A percentile compares a stretch with the other conserved stretches of the same genome.
These are phyloP conservation scores for Russula foetens DNA, from an alignment of 768 basidiomycete species.

Conservation along the genomic window DNA sequence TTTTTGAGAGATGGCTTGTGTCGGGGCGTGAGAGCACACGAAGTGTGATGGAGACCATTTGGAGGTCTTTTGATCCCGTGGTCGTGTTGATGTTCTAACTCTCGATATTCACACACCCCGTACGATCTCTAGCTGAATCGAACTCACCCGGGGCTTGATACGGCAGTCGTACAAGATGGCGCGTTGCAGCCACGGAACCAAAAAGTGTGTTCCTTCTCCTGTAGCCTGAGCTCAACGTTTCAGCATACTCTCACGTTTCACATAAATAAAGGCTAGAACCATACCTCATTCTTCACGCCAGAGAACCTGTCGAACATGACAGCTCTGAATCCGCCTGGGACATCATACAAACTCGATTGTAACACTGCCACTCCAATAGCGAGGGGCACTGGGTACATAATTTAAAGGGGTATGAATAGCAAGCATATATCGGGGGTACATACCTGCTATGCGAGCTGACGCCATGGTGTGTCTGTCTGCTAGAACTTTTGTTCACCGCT, in stretches of 20 bases:
- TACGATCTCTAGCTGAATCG: neutral
- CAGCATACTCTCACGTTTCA: neutral
- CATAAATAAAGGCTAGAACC: constrained; percentile 13
- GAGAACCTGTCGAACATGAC: constrained; percentile 98
- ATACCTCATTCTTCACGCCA: constrained; percentile 75
- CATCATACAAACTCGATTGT: constrained; percentile 50
- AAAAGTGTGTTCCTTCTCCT: constrained; percentile 91
- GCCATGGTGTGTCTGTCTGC: neutral
- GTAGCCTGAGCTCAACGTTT: constrained; percentile 49
- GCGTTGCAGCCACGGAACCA: constrained; percentile 91
- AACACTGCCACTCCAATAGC: constrained; percentile 37
- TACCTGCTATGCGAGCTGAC: constrained; percentile 11
- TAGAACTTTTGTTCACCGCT: neutral
- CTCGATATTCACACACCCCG: neutral
- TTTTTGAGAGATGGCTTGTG: constrained; percentile 76
- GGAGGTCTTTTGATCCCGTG: constrained; percentile 96
- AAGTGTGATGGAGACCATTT: constrained; percentile 96
- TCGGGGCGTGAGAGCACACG: constrained; percentile 95
- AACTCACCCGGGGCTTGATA: constrained; percentile 84
- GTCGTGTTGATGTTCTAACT: constrained; percentile 96
- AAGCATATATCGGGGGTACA: constrained; percentile 22
- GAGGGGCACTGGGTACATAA: constrained; percentile 62
- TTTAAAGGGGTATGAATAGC: constrained; percentile 37
- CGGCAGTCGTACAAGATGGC: constrained; percentile 97
- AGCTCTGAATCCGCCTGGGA: constrained; percentile 78